Evolutionary conservation across 2,329 filamentous ascomycete species (phyloP).

Genomic region (Ophiocordyceps camponoti-saundersi): DNA sequence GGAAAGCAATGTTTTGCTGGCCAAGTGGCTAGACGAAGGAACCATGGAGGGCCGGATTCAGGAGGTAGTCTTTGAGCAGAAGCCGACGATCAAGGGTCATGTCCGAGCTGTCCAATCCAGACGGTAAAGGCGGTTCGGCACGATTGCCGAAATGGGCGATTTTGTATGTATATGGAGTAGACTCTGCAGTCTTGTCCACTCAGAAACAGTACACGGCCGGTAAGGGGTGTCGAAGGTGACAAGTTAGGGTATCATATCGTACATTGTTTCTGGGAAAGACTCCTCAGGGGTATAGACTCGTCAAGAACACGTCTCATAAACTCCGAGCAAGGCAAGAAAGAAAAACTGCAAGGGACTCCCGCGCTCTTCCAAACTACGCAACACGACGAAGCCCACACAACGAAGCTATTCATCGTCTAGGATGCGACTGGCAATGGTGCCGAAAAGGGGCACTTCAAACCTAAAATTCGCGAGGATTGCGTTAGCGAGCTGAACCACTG

Average conservation of each 20-base stretch:
- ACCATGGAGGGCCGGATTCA: constrained; percentile 22
- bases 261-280: not conserved
- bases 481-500: not conserved
- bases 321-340: not conserved
- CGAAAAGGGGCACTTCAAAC: constrained; percentile 79
- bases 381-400: no score
- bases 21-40: constrained; percentile 50
- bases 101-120: constrained; percentile 12
- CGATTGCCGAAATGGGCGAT: not conserved
- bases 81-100: constrained; percentile 27
- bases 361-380: not conserved
- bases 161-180: not conserved
- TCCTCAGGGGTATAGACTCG: not conserved
- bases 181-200: no score
- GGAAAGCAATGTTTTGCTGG: constrained; percentile 79
- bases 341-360: not conserved
- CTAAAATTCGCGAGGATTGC: constrained; percentile 18
- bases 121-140: no score
- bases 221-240: no score
- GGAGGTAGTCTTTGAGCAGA: constrained; percentile 32
- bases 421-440: constrained; percentile 70
- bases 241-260: no score
- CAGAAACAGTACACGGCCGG: no score
- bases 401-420: constrained; percentile 61
- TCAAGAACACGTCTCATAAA: not conserved